Percentiles rank a stretch among this genome's conserved stretches.
Evolutionary conservation across 148 eudicot species (phyloP).

Genomic region (Amaranthus hypochondriacus): DNA sequence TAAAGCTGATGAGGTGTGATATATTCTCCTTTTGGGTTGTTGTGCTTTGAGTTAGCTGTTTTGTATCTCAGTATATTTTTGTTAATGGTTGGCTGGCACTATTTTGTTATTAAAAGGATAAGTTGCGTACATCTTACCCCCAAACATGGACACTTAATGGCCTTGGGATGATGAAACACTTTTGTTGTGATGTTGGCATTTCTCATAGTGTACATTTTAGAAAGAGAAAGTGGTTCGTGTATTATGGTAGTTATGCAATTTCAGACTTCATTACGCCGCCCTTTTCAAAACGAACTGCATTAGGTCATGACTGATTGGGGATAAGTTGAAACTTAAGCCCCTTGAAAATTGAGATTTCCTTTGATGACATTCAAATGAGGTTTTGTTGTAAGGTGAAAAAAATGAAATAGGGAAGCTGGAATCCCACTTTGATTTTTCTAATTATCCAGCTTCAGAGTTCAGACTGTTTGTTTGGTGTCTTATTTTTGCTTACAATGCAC

Average conservation of each 20-base stretch:
- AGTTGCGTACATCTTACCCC: no score
- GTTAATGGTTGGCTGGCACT: neutral
- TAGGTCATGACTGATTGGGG: neutral
- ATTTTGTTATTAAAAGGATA: neutral
- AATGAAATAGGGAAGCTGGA: neutral
- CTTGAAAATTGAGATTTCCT: neutral
- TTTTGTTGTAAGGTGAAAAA: neutral
- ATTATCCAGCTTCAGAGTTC: neutral
- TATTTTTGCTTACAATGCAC: neutral
- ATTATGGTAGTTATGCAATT: neutral
- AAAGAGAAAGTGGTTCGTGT: neutral
- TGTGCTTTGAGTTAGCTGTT: neutral
- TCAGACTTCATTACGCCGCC: neutral
- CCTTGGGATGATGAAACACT: no score
- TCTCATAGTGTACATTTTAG: neutral
- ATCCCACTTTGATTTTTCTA: neutral
- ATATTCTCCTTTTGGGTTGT: neutral
- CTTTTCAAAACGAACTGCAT: neutral
- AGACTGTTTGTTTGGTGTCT: neutral
- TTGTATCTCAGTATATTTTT: neutral
- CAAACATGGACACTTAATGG: no score
- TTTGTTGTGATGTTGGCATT: no score
- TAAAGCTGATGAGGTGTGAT: conserved; percentile 74
- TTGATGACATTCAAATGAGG: neutral
- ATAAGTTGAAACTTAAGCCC: neutral